A percentile compares a stretch with the other conserved stretches of the same genome.
Conservation (phyloP, 352 stramenopile genomes). For the Peronospora destructor region DNA sequence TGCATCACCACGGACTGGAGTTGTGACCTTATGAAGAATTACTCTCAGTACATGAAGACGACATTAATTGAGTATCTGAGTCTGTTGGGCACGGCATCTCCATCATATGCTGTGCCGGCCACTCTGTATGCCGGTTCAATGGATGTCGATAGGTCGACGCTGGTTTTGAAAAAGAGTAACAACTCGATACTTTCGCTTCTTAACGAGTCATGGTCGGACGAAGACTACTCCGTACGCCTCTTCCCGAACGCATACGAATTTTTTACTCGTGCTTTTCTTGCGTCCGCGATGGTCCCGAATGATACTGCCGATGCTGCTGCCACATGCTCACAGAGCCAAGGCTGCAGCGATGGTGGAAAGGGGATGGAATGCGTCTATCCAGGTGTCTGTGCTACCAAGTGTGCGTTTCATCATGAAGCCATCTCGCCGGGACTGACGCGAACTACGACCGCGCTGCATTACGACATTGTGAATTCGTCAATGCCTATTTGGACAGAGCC, state of each 20-base stretch:
- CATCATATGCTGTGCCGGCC: conserved; percentile 43
- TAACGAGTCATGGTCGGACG: conserved; percentile 50
- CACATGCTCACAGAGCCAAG: conserved; percentile 48
- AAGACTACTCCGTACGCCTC: conserved; percentile 43
- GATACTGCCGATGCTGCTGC: conserved; percentile 23
- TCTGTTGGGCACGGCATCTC: conserved; percentile 35
- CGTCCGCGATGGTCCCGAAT: conserved; percentile 45
- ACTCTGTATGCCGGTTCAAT: conserved; percentile 57
- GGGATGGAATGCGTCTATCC: conserved; percentile 73
- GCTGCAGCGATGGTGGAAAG: conserved; percentile 39
- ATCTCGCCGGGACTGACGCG: conserved; percentile 57
- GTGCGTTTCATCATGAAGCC: conserved; percentile 72
- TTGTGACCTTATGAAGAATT: conserved; percentile 63
- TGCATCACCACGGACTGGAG: conserved; percentile 62
- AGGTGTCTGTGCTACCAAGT: conserved; percentile 51
- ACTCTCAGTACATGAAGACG: conserved; percentile 50
- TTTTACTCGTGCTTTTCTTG: conserved; percentile 69
- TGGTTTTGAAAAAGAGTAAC: conserved; percentile 43
- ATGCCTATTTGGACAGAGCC: conserved; percentile 78
- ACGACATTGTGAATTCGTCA: conserved; percentile 52
- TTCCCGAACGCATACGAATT: conserved; percentile 81
- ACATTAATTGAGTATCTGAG: conserved; percentile 67
- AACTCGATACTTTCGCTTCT: conserved; percentile 37
- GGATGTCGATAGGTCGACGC: conserved; percentile 38
- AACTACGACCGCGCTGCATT: conserved; percentile 41